These are phyloP conservation scores for Hymenoscyphus repandus DNA, from an alignment of 2,329 filamentous ascomycete genomes.

Conservation along the genomic window DNA sequence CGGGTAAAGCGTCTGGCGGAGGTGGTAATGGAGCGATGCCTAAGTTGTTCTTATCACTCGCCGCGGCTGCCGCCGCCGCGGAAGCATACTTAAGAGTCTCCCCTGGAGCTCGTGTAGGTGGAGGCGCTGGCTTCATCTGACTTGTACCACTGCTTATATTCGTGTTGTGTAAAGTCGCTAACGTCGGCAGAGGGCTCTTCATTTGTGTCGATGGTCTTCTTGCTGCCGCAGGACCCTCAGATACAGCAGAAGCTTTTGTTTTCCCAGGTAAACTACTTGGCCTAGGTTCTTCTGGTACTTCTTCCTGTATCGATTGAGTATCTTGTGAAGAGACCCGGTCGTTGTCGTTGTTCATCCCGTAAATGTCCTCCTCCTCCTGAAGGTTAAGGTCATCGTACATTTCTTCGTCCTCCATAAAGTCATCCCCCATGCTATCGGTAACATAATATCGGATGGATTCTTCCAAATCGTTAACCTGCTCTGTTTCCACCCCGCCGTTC, in stretches of 20 bases:
- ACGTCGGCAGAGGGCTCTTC: conserved; percentile 88
- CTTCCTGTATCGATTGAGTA: conserved; percentile 85
- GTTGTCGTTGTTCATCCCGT: conserved; percentile 72
- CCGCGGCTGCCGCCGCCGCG: conserved; percentile 87
- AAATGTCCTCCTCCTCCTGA: conserved; percentile 85
- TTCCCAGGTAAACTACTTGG: conserved; percentile 42
- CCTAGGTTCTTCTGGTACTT: conserved; percentile 58
- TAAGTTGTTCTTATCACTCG: conserved; percentile 83
- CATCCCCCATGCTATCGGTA: conserved; percentile 77
- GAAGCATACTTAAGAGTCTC: conserved; percentile 96
- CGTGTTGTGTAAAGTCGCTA: conserved; percentile 81
- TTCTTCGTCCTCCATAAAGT: conserved; percentile 89
- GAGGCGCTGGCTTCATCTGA: conserved; percentile 86
- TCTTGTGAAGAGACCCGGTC: conserved; percentile 95
- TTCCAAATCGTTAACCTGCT: conserved; percentile 82
- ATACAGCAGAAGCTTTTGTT: conserved; percentile 46
- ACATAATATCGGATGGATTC: conserved; percentile 96
- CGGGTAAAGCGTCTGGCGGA: conserved; percentile 63
- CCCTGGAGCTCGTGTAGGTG: conserved; percentile 77
- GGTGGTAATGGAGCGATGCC: conserved; percentile 92
- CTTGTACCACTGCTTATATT: conserved; percentile 56
- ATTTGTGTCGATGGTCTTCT: conserved; percentile 82
- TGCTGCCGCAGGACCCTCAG: conserved; percentile 52
- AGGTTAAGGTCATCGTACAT: conserved; percentile 94
- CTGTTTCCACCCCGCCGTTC: conserved; percentile 84